A percentile compares a stretch with the other conserved stretches of the same genome.
phyloP scores from a whole-genome alignment of 345 rosid species.

The Eucalyptus tenuipes region DNA sequence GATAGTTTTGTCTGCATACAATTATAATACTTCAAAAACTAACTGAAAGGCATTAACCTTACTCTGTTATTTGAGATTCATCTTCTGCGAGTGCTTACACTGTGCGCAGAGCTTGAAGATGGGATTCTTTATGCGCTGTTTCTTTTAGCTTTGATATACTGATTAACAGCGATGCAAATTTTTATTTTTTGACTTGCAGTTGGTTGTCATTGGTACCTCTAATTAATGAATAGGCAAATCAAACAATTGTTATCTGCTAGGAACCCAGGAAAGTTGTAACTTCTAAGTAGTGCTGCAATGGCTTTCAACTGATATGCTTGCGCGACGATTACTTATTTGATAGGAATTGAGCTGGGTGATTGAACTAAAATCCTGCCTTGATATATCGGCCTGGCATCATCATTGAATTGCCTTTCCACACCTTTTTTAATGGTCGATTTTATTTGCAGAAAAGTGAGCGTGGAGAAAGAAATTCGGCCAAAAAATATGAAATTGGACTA shows the following conservation, averaged over 20 bases:
- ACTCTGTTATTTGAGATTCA: neutral
- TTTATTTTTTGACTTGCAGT: neutral
- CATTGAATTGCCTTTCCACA: neutral
- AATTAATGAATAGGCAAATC: neutral
- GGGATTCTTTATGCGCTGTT: neutral
- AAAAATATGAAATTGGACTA: slow-evolving; percentile 27
- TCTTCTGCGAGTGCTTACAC: neutral
- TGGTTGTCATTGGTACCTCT: neutral
- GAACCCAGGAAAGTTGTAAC: neutral
- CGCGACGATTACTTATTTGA: neutral
- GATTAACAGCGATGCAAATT: neutral
- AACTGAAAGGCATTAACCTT: neutral
- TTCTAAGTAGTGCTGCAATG: neutral
- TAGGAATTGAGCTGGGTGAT: neutral
- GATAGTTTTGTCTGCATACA: neutral
- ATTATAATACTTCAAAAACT: neutral
- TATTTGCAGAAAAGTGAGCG: slow-evolving; percentile 21
- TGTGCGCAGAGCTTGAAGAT: neutral
- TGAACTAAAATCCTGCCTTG: neutral
- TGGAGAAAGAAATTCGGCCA: neutral
- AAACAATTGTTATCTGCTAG: neutral
- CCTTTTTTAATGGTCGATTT: neutral
- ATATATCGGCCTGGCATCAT: neutral
- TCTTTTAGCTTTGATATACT: neutral
- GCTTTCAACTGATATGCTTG: neutral